Evolutionary conservation across 768 basidiomycete species (phyloP).

Genomic region (Calocybe cyanea): DNA sequence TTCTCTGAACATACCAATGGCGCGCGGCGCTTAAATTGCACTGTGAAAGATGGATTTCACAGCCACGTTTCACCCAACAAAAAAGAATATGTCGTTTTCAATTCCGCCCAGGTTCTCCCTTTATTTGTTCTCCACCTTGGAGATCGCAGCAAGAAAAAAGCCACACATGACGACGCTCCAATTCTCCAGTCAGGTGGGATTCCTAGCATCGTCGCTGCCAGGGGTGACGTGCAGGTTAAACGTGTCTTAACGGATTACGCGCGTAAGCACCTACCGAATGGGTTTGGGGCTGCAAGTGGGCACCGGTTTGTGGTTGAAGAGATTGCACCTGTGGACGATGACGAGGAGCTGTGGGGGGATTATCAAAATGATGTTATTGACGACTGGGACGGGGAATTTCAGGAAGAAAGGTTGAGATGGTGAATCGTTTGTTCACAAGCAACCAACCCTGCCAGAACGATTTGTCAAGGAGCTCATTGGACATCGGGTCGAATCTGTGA

Average conservation of each 20-base stretch:
- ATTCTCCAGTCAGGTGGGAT: not conserved
- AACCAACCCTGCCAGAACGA: too few species aligned
- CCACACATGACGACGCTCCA: too few species aligned
- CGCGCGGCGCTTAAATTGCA: not conserved
- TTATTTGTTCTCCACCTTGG: slow-evolving; percentile 11
- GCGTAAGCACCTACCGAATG: slow-evolving; percentile 10
- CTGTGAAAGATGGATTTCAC: slow-evolving; percentile 4
- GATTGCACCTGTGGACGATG: slow-evolving; percentile 11
- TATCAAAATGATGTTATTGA: slow-evolving; percentile 3
- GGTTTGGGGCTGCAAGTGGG: slow-evolving; percentile 8
- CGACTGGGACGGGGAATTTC: slow-evolving; percentile 4
- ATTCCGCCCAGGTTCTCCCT: slow-evolving; percentile 9
- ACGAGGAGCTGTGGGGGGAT: slow-evolving; percentile 12
- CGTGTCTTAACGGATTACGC: slow-evolving; percentile 9
- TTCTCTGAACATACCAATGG: too few species aligned
- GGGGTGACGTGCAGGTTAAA: not conserved
- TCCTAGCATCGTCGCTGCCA: not conserved
- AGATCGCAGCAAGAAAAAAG: too few species aligned
- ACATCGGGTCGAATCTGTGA: too few species aligned
- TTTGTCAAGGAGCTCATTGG: too few species aligned
- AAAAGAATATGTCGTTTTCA: slow-evolving; percentile 10
- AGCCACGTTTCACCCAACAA: slow-evolving; percentile 10
- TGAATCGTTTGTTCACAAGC: too few species aligned
- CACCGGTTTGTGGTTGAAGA: slow-evolving; percentile 8
- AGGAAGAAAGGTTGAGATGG: slow-evolving; percentile 6